Base-by-base conservation (phyloP, 768 basidiomycete genomes). In the Lyophyllum atratum region DNA sequence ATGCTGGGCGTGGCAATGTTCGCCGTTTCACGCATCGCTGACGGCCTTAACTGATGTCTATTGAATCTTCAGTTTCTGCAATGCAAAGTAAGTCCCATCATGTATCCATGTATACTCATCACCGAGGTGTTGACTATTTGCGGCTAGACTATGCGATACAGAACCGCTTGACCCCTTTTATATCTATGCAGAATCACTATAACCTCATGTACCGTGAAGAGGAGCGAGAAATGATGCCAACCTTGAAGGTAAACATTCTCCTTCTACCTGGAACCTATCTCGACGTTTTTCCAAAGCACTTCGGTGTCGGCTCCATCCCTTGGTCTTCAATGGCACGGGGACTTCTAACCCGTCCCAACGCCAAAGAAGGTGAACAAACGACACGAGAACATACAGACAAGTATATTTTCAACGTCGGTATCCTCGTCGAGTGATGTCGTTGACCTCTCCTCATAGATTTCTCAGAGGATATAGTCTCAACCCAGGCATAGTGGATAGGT, bases 121-220 rank as follows among this genome's bases (percentile, higher is more conserved):
- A 24, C 34, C 6, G 6, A 21, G 11, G 15, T 28, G 8, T 10
- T 14, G 15, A 15, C 22, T 10, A 5, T 42, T 15, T 9, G 42
- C n/a, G 34, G 53, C 15, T 54, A 85, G 85, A 83, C 66, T 86
- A 86, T 61, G 86, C 85, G 0, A 80, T 85, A 52, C 67, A 75
- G 34, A 81, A 88, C 66, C 76, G 78, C 7, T 70, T 83, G 1
- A 83, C 82, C 0, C 82, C 81, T 1, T 87, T 89, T 69, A 84
- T 87, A 64, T 83, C 82, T 0, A 85, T 87, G 85, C 86, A 87
- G 67, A 87, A 87, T 63, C 83, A 85, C 56, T 81, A 88, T 66
- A 83, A 72, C 58, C 67, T 85, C 10, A 62, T 84, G 15, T 88
- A 89, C 62, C 73, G 86, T 11, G 87, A 89, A 65, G 86, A 89